Evolutionary conservation across 192 early-diverging fungal species (phyloP).

Genomic region (Mortierella hygrophila): DNA sequence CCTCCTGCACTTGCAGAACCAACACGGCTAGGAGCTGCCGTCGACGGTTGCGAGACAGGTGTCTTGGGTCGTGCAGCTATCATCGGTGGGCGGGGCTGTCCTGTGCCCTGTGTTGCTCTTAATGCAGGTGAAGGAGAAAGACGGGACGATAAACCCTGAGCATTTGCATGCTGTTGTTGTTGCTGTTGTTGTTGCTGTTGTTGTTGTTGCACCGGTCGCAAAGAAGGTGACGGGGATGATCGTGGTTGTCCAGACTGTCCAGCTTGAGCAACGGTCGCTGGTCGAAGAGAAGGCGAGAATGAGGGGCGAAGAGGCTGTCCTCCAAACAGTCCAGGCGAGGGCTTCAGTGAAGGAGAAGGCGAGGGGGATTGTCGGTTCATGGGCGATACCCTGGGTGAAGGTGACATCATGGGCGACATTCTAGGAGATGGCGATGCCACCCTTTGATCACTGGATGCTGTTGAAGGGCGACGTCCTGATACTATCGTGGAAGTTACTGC

Average conservation of each 20-base stretch:
- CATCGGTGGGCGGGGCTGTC: neutral
- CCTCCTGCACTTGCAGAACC: neutral
- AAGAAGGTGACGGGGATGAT: neutral
- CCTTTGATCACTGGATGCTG: neutral
- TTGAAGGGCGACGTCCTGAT: neutral
- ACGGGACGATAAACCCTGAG: neutral
- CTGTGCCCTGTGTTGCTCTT: neutral
- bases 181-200: neutral
- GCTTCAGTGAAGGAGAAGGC: constrained; percentile 1
- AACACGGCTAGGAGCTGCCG: neutral
- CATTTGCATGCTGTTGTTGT: neutral
- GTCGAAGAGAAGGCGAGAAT: neutral
- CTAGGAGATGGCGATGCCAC: neutral
- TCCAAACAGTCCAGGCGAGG: neutral
- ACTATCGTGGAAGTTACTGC: neutral
- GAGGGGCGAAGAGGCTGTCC: neutral
- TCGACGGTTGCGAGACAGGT: neutral
- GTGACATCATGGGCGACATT: neutral
- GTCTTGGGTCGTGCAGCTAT: neutral
- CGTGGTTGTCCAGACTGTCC: neutral
- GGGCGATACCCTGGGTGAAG: neutral
- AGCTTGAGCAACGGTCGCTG: neutral
- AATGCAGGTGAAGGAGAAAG: neutral
- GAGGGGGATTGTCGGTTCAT: neutral
- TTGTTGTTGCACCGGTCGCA: neutral